Conservation (phyloP, 371 early-diverging fungal species). For the Sporodiniella umbellata region DNA sequence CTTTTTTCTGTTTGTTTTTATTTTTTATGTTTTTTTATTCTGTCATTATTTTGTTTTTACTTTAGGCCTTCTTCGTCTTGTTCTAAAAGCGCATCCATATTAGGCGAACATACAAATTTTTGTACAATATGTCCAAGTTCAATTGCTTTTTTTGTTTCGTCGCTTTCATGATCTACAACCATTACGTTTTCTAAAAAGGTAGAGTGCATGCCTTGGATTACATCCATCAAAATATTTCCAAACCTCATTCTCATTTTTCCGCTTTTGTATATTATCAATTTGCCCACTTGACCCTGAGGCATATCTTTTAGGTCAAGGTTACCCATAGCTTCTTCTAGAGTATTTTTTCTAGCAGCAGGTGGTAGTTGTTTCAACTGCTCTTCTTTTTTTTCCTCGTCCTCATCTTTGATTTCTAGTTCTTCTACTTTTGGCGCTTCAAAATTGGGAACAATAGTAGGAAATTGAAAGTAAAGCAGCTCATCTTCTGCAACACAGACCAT, state of each 20-base stretch:
- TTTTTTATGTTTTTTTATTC: slow-evolving; percentile 1
- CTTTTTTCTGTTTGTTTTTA: no score
- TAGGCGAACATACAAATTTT: slow-evolving; percentile 63
- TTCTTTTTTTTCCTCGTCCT: slow-evolving; percentile 34
- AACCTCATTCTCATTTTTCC: slow-evolving; percentile 70
- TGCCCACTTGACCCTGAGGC: slow-evolving; percentile 66
- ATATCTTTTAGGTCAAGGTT: slow-evolving; percentile 29
- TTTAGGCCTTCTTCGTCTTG: slow-evolving; percentile 17
- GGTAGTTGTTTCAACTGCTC: slow-evolving; percentile 20
- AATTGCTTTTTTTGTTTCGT: slow-evolving; percentile 47
- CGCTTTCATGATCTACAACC: slow-evolving; percentile 53
- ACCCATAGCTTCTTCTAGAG: slow-evolving; percentile 28
- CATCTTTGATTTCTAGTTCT: slow-evolving; percentile 27
- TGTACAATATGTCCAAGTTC: slow-evolving; percentile 65
- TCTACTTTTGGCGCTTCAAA: slow-evolving; percentile 31
- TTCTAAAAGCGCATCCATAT: slow-evolving; percentile 50
- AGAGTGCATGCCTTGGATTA: slow-evolving; percentile 53
- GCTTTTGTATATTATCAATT: slow-evolving; percentile 64
- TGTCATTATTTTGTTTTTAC: no score
- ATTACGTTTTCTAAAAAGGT: slow-evolving; percentile 61
- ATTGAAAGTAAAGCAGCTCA: slow-evolving; percentile 39
- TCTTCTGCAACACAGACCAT: slow-evolving; percentile 44
- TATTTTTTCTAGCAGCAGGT: slow-evolving; percentile 43
- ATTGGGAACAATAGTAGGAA: slow-evolving; percentile 41
- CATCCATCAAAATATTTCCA: slow-evolving; percentile 66